Evolutionary conservation across 108 stramenopile genomes (phyloP), one percentile per base, ranked within the genome.

Genomic region (Nannochloropsis gaditana): DNA sequence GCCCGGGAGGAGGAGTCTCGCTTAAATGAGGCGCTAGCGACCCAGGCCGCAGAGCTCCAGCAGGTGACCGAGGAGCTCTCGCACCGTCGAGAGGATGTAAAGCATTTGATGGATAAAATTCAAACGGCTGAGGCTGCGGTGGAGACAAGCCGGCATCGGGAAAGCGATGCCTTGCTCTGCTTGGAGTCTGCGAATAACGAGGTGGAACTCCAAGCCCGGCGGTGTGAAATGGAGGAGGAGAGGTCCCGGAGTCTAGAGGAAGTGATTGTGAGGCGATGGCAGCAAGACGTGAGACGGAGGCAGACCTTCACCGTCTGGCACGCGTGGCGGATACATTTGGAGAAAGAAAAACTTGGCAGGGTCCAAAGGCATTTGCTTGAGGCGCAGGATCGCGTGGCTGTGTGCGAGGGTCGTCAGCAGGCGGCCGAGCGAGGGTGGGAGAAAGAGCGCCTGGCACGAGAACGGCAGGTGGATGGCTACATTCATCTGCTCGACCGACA

Each of bases 141-240:
- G 15, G 59, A 73, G 59, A 73, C 59, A 73, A 73, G 59, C 59
- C 15, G 59, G 59, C 59, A 73, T 73, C 59, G 59, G n/a, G 59
- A 73, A n/a, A n/a, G n/a, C 4, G 59, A 73, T 73, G 59, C 59
- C 19, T 8, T 73, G 4, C 5, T n/a, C 19, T n/a, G 59, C 19
- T 73, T 73, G 59, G 6, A 73, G 6, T 15, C 59, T n/a, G 59
- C 59, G 8, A n/a, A n/a, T 1, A n/a, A 73, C 3, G 59, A 73
- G 8, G 8, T 73, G 3, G 15, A 15, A n/a, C n/a, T 73, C n/a
- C n/a, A n/a, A n/a, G 59, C 59, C 19, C 5, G 59, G 59, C 3
- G 8, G 59, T 15, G 19, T 15, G 59, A 2, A n/a, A n/a, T n/a
- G 59, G 59, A 73, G 59, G 59, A 73, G 59, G 59, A n/a, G n/a